Conservation (phyloP, 140 eudicot genomes). For the Cichorium intybus region DNA sequence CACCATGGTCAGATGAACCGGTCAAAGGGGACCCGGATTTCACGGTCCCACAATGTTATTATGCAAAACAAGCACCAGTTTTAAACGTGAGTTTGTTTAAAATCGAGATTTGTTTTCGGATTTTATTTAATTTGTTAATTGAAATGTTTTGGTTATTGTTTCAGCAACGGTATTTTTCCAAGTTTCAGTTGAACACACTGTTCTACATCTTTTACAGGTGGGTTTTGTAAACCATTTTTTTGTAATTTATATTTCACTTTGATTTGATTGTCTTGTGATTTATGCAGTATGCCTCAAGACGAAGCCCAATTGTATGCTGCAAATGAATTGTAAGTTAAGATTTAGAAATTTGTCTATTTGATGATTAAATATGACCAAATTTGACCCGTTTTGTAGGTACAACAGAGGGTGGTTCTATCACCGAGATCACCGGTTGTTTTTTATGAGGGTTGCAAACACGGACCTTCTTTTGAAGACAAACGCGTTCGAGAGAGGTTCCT, state of each 20-base stretch:
- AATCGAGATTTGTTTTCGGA: too few relatives aligned
- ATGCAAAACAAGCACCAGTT: conserved; percentile 71
- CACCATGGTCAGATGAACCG: conserved; percentile 97
- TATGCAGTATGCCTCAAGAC: conserved; percentile 95
- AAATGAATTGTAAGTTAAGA: conserved; percentile 65
- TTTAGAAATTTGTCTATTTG: not conserved
- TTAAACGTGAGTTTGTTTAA: conserved; percentile 51
- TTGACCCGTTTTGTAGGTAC: too few relatives aligned
- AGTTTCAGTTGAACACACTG: conserved; percentile 73
- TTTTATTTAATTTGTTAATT: not conserved
- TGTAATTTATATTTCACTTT: not conserved
- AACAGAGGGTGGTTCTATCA: conserved; percentile 89
- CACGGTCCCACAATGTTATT: conserved; percentile 75
- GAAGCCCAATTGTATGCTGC: conserved; percentile 94
- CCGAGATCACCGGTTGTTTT: conserved; percentile 63
- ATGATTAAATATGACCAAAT: not conserved
- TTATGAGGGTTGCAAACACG: conserved; percentile 58
- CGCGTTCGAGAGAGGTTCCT: conserved; percentile 77
- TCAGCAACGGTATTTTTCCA: conserved; percentile 80
- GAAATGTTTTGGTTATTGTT: conserved; percentile 27
- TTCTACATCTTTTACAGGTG: conserved; percentile 96
- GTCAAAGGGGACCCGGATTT: conserved; percentile 81
- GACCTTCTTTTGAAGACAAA: conserved; percentile 70
- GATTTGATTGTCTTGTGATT: not conserved
- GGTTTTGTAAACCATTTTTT: not conserved